A percentile compares a stretch with the other conserved stretches of the same genome.
phyloP scores from a whole-genome alignment of 2,329 filamentous ascomycete genomes.

The Diaporthe ilicicola region DNA sequence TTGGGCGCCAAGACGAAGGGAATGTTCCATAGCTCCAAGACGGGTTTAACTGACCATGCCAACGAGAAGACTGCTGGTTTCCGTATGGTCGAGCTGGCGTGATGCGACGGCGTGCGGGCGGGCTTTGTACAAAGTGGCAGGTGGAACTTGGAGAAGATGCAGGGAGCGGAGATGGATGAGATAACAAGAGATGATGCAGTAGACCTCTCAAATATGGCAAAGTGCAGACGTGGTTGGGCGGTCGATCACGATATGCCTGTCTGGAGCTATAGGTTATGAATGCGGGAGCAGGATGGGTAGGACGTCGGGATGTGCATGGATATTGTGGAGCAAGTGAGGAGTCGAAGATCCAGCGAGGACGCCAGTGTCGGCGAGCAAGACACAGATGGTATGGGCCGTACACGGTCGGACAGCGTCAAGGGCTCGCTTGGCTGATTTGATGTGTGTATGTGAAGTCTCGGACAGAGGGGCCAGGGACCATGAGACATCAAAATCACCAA shows the following conservation, averaged over 20 bases:
- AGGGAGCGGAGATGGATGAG: constrained; percentile 21
- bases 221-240: constrained; percentile 30
- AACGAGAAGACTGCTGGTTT: constrained; percentile 11
- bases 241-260: constrained; percentile 34
- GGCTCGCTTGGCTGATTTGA: constrained; percentile 25
- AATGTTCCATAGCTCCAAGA: constrained; percentile 56
- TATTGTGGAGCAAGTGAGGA: constrained; percentile 33
- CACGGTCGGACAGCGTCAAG: constrained; percentile 23
- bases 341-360: constrained; percentile 29
- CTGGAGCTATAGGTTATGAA: constrained; percentile 22
- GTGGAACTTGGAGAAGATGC: not conserved
- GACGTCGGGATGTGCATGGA: constrained; percentile 31
- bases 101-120: not conserved
- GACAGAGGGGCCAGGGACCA: constrained; percentile 29
- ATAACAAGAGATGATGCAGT: constrained; percentile 11
- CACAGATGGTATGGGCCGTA: not conserved
- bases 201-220: constrained; percentile 23
- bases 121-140: not conserved
- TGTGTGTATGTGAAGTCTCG: constrained; percentile 2
- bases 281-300: constrained; percentile 26
- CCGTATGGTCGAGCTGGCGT: not conserved
- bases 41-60: constrained; percentile 11
- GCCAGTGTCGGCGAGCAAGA: constrained; percentile 26
- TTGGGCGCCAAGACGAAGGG: constrained; percentile 51
- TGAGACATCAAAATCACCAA: constrained; percentile 25